Base-by-base conservation (phyloP, 345 rosid species). In the Camelina neglecta region DNA sequence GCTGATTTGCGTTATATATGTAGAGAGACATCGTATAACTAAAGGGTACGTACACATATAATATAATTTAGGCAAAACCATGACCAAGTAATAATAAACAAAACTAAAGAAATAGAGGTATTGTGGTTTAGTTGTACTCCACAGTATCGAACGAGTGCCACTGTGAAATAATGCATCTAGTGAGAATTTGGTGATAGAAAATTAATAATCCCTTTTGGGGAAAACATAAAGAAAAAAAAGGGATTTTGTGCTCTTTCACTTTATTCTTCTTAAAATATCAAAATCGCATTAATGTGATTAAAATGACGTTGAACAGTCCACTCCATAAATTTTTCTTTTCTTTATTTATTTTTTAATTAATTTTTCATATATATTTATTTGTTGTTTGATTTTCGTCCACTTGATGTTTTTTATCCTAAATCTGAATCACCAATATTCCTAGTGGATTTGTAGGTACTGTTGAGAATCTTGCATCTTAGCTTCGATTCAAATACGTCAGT, bases 91-190 rank as follows among this genome's bases (percentile, higher is more conserved):
- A 60, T 68, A 18, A 15, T n/a, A 54, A 42, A 16, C 0, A 48
- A 48, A 3, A 12, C 0, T 4, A 10, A 45, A 36, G 15, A 36
- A 73, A 71, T 55, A 11, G 12, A 64, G 20, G 18, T 70, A 47
- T 57, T 71, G 75, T 70, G 75, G 66, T 70, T 56, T 71, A 77
- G 80, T 63, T 76, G 75, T 76, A 54, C 53, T 76, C 60, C 80
- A 76, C 66, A 36, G 75, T 62, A 23, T 61, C 64, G 11, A 45
- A 69, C 1, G 16, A 26, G 69, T 29, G 42, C 33, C 80, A 62
- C 47, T 44, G 21, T 69, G 15, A 53, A 23, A 50, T 67, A 69
- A 39, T 69, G 63, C 72, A 64, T 47, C 21, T 77, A 64, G 62
- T 77, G 75, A 56, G 45, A 71, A 26, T 69, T 71, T 50, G 66